Conservation (phyloP, 2,329 filamentous ascomycete species). For the Gliomastix tumulicola region DNA sequence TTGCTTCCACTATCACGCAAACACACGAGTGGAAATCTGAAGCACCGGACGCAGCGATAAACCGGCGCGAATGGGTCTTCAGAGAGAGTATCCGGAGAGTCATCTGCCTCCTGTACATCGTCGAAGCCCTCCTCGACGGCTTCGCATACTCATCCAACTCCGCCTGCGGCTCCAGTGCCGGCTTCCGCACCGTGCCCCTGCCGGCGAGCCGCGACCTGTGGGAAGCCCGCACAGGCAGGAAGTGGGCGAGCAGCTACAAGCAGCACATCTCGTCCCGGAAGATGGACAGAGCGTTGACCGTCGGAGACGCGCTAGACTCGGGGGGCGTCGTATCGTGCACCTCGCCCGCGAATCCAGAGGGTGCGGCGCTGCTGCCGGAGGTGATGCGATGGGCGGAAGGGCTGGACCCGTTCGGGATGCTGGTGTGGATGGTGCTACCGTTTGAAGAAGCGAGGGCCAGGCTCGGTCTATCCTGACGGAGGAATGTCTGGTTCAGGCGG, state of each 20-base stretch:
- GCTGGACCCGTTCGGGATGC: conserved; percentile 1
- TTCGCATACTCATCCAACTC: conserved; percentile 3
- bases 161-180: conserved; percentile 1
- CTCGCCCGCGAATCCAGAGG: neutral
- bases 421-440: conserved; percentile 3
- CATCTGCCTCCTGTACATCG: conserved; percentile 5
- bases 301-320: neutral
- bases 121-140: conserved; percentile 10
- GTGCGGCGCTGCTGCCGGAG: neutral
- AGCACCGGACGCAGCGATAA: neutral
- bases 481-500: too few species aligned
- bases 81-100: conserved; percentile 8
- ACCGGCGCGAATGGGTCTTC: neutral
- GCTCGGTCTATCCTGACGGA: too few species aligned
- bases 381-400: conserved; percentile 1
- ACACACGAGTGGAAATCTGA: neutral
- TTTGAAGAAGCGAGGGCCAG: conserved; percentile 1
- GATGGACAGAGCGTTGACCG: neutral
- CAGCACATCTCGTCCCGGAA: neutral
- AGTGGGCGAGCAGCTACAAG: conserved; percentile 1
- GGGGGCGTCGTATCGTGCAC: neutral
- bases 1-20: neutral
- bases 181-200: conserved; percentile 4
- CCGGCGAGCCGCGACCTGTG: conserved; percentile 11
- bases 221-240: conserved; percentile 2